Evolutionary conservation across 78 protist species (phyloP), one percentile per base, ranked within the genome.

Genomic region (Salpingoeca rosetta): DNA sequence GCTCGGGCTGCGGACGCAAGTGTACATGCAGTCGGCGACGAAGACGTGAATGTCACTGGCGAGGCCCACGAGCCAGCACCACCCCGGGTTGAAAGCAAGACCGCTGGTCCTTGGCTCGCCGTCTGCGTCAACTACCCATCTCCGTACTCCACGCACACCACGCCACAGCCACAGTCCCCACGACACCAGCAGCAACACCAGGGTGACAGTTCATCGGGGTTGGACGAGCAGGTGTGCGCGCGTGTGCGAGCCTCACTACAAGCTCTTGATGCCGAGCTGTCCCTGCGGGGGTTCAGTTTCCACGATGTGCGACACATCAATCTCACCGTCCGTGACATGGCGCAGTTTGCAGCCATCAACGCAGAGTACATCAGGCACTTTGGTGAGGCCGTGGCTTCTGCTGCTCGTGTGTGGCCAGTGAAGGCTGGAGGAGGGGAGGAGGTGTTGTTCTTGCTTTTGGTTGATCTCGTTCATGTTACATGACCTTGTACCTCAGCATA

Each of bases 321-420:
- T 40, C 73, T 91, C 44, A 56, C 81, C 45, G 36, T 91, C 28
- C 22, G 31, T 17, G 91, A 89, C 86, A 82, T 92, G 85, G 45
- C 81, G 42, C 84, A 85, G 28, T 92, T 92, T 82, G 84, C 65
- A 26, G 78, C 24, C n/a, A 81, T 93, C 39, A 93, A 93, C 84
- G 76, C 56, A 24, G 76, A 2, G 17, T 93, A 93, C 90, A 51
- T 38, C 51, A 38, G 73, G 39, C 25, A 43, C 74, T 93, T 93
- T 84, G 84, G 80, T 41, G 38, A 1, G 65, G 7, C 65, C 39
- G 3, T 51, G 41, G 80, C 77, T 44, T 90, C 92, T 37, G 91
- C 93, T 36, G 75, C 92, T 3, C 88, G 95, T n/a, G 91, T 89
- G 43, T 90, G 92, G 41, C 45, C 90, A 37, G 85, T 87, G 85